These are phyloP conservation scores for Zygoascus flipseniorum DNA, from an alignment of 805 yeast genomes.

Conservation along the genomic window DNA sequence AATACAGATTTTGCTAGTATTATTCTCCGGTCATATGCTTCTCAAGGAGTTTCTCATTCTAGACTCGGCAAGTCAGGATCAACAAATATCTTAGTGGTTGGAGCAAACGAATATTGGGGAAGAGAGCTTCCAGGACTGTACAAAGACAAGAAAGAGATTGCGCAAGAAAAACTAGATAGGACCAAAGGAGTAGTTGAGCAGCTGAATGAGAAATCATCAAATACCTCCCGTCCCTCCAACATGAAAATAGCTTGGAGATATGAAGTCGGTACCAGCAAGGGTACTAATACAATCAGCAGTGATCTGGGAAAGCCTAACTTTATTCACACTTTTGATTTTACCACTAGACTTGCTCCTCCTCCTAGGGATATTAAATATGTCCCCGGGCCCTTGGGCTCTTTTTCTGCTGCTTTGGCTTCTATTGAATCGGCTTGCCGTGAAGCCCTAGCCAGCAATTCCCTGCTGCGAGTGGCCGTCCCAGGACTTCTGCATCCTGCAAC, in stretches of 20 bases:
- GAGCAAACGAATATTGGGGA: conserved; percentile 50
- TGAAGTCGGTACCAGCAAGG: conserved; percentile 34
- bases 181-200: conserved; percentile 31
- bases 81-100: conserved; percentile 59
- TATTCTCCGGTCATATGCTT: conserved; percentile 55
- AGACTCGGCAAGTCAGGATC: conserved; percentile 27
- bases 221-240: conserved; percentile 19
- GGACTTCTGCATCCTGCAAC: conserved; percentile 71
- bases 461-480: conserved; percentile 66
- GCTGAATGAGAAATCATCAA: not conserved
- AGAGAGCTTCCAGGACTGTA: conserved; percentile 70
- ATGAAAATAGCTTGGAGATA: conserved; percentile 94
- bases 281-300: not conserved
- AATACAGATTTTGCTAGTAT: conserved; percentile 81
- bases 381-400: conserved; percentile 13
- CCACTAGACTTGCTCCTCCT: conserved; percentile 57
- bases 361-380: conserved; percentile 53
- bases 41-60: conserved; percentile 69
- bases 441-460: conserved; percentile 26
- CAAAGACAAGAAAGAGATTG: conserved; percentile 44
- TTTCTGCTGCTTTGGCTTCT: not conserved
- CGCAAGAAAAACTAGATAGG: conserved; percentile 10
- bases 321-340: conserved; percentile 65
- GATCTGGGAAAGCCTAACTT: conserved; percentile 40
- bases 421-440: conserved; percentile 8